Percentiles rank a stretch among this genome's conserved stretches.
Conservation (phyloP, 371 early-diverging fungal species). For the Syncephalis fuscata region DNA sequence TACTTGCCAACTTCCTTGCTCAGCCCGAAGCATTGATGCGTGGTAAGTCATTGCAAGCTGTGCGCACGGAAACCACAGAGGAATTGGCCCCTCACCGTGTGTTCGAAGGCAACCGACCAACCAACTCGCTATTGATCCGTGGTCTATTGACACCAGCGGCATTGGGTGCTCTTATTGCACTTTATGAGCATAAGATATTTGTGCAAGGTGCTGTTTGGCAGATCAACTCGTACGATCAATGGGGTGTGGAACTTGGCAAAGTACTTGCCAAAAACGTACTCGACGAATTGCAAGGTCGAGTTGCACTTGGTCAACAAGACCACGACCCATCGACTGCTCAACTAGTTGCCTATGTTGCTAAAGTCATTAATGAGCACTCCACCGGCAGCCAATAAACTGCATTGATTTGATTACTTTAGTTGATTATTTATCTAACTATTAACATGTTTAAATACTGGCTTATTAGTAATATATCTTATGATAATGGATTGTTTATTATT, state of each 20-base stretch:
- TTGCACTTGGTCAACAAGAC: no score
- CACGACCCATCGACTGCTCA: no score
- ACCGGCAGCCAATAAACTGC: no score
- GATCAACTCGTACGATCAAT: slow-evolving; percentile 96
- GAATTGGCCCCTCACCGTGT: slow-evolving; percentile 76
- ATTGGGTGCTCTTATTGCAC: slow-evolving; percentile 86
- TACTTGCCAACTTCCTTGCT: slow-evolving; percentile 97
- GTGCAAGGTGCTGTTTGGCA: slow-evolving; percentile 96
- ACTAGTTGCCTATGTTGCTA: no score
- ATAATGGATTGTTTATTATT: no score
- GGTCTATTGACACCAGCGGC: slow-evolving; percentile 82
- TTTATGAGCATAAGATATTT: slow-evolving; percentile 99
- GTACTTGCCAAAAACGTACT: slow-evolving; percentile 93
- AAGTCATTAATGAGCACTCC: no score
- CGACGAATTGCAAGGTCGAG: slow-evolving; percentile 40
- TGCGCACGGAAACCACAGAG: slow-evolving; percentile 56
- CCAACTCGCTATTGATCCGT: slow-evolving; percentile 89
- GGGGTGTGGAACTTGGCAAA: slow-evolving; percentile 99
- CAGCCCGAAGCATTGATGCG: slow-evolving; percentile 96
- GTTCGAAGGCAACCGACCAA: slow-evolving; percentile 94
- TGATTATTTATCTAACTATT: no score
- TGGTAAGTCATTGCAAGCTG: slow-evolving; percentile 72
- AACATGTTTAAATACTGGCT: no score
- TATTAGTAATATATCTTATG: no score
- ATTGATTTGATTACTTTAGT: no score